Evolutionary conservation across 164 flowering plant species (phyloP).

Genomic region (Echeveria elegans): DNA sequence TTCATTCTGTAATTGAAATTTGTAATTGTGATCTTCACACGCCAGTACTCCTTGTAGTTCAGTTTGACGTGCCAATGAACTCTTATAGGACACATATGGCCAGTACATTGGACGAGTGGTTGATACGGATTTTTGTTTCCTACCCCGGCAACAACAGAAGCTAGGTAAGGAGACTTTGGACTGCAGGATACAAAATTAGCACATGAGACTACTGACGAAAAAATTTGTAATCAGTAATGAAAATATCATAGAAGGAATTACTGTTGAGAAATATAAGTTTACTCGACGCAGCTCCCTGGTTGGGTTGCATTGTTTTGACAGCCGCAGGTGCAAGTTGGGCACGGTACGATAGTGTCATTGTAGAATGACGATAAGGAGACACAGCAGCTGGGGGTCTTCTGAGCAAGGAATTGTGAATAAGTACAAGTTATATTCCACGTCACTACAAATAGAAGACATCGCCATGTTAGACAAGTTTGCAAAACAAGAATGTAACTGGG

Average conservation of each 20-base stretch:
- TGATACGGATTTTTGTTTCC: conserved; percentile 5
- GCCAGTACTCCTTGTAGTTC: conserved; percentile 10
- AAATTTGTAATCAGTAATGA: too few species aligned
- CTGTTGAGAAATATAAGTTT: neutral
- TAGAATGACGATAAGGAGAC: conserved; percentile 8
- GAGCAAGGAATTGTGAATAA: conserved; percentile 9
- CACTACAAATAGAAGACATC: neutral
- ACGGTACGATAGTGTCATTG: conserved; percentile 10
- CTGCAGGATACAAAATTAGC: conserved; percentile 1
- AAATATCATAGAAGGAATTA: neutral
- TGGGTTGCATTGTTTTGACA: conserved; percentile 10
- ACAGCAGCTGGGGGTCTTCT: conserved; percentile 9
- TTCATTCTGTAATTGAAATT: conserved; percentile 10
- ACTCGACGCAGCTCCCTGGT: conserved; percentile 11
- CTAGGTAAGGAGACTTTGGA: conserved; percentile 9
- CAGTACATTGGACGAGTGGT: conserved; percentile 9
- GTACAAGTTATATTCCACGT: conserved; percentile 10
- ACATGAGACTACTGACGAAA: neutral
- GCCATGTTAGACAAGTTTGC: neutral
- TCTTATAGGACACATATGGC: conserved; percentile 11
- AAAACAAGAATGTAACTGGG: conserved; percentile 17
- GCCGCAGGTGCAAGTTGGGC: conserved; percentile 11
- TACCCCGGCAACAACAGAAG: conserved; percentile 5
- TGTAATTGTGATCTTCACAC: conserved; percentile 9
- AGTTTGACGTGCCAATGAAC: conserved; percentile 11